Evolutionary conservation across 2,329 filamentous ascomycete genomes (phyloP).

Genomic region (Clonostachys byssicola): DNA sequence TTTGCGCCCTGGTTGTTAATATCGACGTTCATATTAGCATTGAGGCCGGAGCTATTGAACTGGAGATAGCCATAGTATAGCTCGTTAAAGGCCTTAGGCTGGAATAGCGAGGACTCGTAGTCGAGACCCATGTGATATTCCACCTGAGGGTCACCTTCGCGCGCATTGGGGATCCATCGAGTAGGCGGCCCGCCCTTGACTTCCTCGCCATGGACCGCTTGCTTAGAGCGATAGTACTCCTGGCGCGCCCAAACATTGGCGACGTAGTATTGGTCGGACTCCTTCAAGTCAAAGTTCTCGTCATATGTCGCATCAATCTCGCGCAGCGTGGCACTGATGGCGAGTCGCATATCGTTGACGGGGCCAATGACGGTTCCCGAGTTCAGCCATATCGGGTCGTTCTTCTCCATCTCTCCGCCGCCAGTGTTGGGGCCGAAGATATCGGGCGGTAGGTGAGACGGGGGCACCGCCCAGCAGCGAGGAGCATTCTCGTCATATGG

Average conservation of each 20-base stretch:
- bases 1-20: slow-evolving; percentile 12
- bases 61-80: slow-evolving; percentile 23
- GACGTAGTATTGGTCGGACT: slow-evolving; percentile 38
- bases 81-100: slow-evolving; percentile 28
- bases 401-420: slow-evolving; percentile 17
- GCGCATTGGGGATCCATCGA: slow-evolving; percentile 11
- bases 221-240: slow-evolving; percentile 29
- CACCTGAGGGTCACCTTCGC: slow-evolving; percentile 9
- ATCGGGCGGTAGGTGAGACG: slow-evolving; percentile 19
- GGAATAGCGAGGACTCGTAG: slow-evolving; percentile 33
- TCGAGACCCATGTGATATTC: slow-evolving; percentile 32
- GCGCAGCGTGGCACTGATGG: slow-evolving; percentile 16
- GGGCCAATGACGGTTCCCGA: slow-evolving; percentile 41
- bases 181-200: slow-evolving; percentile 9
- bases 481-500: slow-evolving; percentile 25
- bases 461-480: slow-evolving; percentile 33
- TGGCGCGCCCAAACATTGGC: slow-evolving; percentile 36
- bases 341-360: slow-evolving; percentile 16
- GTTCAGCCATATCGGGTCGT: slow-evolving; percentile 36
- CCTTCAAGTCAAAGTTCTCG: slow-evolving; percentile 17
- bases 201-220: slow-evolving; percentile 11
- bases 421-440: slow-evolving; percentile 29
- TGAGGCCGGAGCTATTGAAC: slow-evolving; percentile 18
- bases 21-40: slow-evolving; percentile 12
- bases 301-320: slow-evolving; percentile 13